These are phyloP conservation scores for Scleromitrula shiraiana DNA, from an alignment of 2,329 filamentous ascomycete genomes.

Conservation along the genomic window DNA sequence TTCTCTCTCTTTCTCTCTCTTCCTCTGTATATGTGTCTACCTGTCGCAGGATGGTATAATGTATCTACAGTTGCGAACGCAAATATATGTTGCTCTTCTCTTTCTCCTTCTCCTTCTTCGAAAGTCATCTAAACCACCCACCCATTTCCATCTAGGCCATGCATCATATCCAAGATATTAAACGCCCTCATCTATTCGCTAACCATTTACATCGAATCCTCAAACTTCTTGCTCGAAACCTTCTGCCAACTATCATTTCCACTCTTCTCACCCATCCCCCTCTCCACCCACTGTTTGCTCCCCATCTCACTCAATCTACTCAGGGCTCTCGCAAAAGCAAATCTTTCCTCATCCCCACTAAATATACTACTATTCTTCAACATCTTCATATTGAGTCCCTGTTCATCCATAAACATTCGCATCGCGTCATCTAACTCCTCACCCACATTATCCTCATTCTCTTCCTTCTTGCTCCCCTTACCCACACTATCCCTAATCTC, in stretches of 20 bases:
- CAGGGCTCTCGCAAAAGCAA: conserved; percentile 87
- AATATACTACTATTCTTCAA: conserved; percentile 84
- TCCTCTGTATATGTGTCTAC: no score
- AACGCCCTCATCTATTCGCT: background rate
- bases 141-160: conserved; percentile 1
- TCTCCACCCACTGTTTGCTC: conserved; percentile 87
- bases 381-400: conserved; percentile 75
- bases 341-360: conserved; percentile 89
- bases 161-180: background rate
- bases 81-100: no score
- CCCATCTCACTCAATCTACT: conserved; percentile 87
- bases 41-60: no score
- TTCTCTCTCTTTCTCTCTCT: no score
- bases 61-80: no score
- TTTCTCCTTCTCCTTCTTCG: no score
- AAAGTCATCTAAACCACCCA: background rate
- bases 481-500: conserved; percentile 57
- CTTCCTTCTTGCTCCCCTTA: conserved; percentile 36
- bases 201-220: conserved; percentile 34
- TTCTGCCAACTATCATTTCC: conserved; percentile 41
- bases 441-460: conserved; percentile 18
- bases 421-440: conserved; percentile 55
- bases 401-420: conserved; percentile 76
- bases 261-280: conserved; percentile 47
- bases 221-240: conserved; percentile 40